Base-by-base conservation (phyloP, 768 basidiomycete species). In the Xerocomus spinulosus region DNA sequence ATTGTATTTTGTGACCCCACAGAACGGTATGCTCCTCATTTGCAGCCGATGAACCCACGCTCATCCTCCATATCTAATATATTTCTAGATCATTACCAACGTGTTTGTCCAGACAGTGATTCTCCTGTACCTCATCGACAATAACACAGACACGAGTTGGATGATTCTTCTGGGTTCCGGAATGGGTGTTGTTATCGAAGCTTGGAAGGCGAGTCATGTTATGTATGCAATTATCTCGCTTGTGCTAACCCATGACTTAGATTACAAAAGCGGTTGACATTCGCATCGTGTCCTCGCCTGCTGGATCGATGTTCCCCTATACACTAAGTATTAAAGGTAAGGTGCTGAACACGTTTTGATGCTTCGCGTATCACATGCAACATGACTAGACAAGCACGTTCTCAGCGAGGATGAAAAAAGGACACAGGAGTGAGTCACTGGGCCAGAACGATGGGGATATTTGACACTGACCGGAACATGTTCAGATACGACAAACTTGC, bases 381-480 rank as follows among this genome's bases (percentile, higher is more conserved):
- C 30, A 48, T 36, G 32, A 50, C 42, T 49, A 75, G 96, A 98
- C 73, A 98, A 97, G 68, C 93, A 98, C 62, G 85, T 93, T 43
- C 76, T 97, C n/a, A 88, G 77, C 54, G 94, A 96, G 60, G 94
- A 97, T 61, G 96, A 99, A 72, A 93, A 88, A 75, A 94, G 87
- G 70, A 97, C 95, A 9, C 93, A 97, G 66, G 92, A 97, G 84
- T 96, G 72, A 64, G 82, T 68, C 17, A n/a, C n/a, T n/a, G n/a
- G 12, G 18, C n/a, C 29, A 21, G 20, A 48, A 32, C 24, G 4
- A 7, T 7, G 30, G 78, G 66, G 50, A 53, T n/a, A 46, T 29
- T 45, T 8, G 34, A 32, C 17, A 34, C 46, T 54, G 48, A 55
- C 44, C 33, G 28, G 33, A 24, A 9, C 32, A 30, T 26, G 24